phyloP scores from a whole-genome alignment of 1,139 yeast genomes.

The Nematodospora anomalae region DNA sequence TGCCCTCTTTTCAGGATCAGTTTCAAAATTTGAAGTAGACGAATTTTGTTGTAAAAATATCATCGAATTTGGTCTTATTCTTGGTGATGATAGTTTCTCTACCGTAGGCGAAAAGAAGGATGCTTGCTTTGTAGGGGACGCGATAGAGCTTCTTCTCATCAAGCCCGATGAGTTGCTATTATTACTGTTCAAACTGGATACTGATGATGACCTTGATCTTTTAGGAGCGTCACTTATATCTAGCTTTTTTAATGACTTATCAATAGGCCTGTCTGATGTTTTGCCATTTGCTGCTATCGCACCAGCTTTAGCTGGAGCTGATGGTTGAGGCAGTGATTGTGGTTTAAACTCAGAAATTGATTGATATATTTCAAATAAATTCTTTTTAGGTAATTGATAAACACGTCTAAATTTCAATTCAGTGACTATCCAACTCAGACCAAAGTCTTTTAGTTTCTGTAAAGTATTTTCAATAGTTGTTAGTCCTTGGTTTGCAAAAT shows the following conservation, averaged over 20 bases:
- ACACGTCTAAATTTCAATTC: constrained; percentile 40
- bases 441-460: constrained; percentile 34
- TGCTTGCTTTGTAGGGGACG: constrained; percentile 23
- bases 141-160: constrained; percentile 18
- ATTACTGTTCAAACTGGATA: constrained; percentile 27
- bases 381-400: constrained; percentile 31
- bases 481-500: constrained; percentile 35
- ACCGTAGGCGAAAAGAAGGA: constrained; percentile 11
- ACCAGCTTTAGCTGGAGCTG: constrained; percentile 2
- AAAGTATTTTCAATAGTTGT: constrained; percentile 25
- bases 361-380: constrained; percentile 21
- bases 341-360: constrained; percentile 16
- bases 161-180: constrained; percentile 15
- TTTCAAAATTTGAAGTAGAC: constrained; percentile 18
- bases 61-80: constrained; percentile 29
- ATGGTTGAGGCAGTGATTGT: constrained; percentile 3
- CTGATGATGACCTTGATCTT: constrained; percentile 31
- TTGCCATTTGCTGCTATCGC: constrained; percentile 2
- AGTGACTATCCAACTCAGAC: constrained; percentile 33
- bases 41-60: constrained; percentile 25
- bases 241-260: constrained; percentile 18
- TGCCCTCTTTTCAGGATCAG: constrained; percentile 3
- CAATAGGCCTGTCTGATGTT: constrained; percentile 10
- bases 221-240: constrained; percentile 18
- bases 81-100: constrained; percentile 17